Conservation (phyloP, 2,329 filamentous ascomycete genomes). For the Penicillium sp. region DNA sequence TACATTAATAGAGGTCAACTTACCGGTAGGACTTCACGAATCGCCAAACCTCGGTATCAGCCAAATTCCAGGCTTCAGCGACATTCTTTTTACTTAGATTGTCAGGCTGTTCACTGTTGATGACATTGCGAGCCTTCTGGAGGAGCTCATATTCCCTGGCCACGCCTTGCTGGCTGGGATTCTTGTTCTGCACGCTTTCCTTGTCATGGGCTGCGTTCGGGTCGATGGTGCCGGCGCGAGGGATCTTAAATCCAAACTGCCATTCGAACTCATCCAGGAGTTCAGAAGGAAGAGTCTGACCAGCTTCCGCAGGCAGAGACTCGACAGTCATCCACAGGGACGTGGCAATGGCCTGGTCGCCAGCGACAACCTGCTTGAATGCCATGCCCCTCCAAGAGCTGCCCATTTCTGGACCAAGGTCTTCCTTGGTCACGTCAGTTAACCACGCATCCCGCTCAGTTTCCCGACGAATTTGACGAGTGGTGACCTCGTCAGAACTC, state of each 20-base stretch:
- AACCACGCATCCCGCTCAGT: conserved; percentile 80
- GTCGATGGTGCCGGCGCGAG: conserved; percentile 50
- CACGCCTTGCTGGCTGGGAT: conserved; percentile 39
- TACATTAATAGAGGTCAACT: conserved; percentile 11
- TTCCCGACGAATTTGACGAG: conserved; percentile 65
- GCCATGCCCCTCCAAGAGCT: conserved; percentile 66
- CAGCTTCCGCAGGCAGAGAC: conserved; percentile 46
- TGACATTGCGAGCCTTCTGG: conserved; percentile 50
- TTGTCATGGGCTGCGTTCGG: conserved; percentile 37
- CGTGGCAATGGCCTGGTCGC: conserved; percentile 61
- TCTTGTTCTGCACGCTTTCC: conserved; percentile 38
- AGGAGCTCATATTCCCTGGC: conserved; percentile 49
- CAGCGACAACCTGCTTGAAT: conserved; percentile 80
- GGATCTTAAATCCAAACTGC: conserved; percentile 83
- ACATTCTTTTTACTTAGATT: conserved; percentile 44
- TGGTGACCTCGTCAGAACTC: conserved; percentile 59
- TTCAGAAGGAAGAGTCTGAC: conserved; percentile 56
- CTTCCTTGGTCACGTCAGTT: conserved; percentile 65
- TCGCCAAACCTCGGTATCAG: conserved; percentile 64
- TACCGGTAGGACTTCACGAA: conserved; percentile 60
- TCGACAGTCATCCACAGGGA: conserved; percentile 83
- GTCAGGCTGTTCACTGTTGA: conserved; percentile 41
- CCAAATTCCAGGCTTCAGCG: conserved; percentile 58
- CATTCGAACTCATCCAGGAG: conserved; percentile 71
- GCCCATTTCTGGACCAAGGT: conserved; percentile 61